Evolutionary conservation across 495 filamentous ascomycete species (phyloP), one percentile per base, ranked within the genome.

Genomic region (Talaromyces wortmannii): DNA sequence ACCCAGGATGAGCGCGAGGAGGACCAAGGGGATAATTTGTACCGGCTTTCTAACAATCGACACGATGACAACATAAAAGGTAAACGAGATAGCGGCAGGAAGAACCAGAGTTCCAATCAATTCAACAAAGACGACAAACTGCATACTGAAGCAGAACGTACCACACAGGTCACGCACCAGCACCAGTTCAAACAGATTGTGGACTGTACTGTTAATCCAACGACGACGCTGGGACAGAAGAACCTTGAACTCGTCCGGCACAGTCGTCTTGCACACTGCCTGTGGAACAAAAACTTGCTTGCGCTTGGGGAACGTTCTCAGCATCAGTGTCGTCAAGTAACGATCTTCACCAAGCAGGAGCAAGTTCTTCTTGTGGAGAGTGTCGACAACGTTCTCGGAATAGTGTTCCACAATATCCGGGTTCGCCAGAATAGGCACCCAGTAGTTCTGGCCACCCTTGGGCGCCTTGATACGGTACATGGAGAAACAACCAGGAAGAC

Each of bases 391-490:
- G 59, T 97, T 97, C 71, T 99, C 95, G 0, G 94, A 97, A 68
- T 99, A 99, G 69, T 97, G 95, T 71, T 97, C 95, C 48, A 99
- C 95, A 29, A 99, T 88, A 65, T 99, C 95, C 15, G 95, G 95
- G 68, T 97, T 99, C 56, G 95, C 95, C 49, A 99, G 81, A 63
- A 99, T 97, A 13, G 95, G 95, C 7, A 99, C 95, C 95, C 94
- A 99, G 73, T 96, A 97, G 72, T 97, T 97, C 69, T 97, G 90
- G 13, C 89, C 95, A 33, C 94, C 94, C 74, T 99, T 99, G 47
- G 95, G 95, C 3, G 94, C 88, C 71, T 99, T 99, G 81, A 99
- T 96, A 60, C 95, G 88, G 73, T 99, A 99, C 95, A 99, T 99
- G 78, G 91, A 96, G 84, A 99, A 99, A 78, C 95, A 99, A 48